These are phyloP conservation scores for Cryptococcus depauperatus DNA, from an alignment of 1,284 basidiomycete genomes.

Conservation along the genomic window DNA sequence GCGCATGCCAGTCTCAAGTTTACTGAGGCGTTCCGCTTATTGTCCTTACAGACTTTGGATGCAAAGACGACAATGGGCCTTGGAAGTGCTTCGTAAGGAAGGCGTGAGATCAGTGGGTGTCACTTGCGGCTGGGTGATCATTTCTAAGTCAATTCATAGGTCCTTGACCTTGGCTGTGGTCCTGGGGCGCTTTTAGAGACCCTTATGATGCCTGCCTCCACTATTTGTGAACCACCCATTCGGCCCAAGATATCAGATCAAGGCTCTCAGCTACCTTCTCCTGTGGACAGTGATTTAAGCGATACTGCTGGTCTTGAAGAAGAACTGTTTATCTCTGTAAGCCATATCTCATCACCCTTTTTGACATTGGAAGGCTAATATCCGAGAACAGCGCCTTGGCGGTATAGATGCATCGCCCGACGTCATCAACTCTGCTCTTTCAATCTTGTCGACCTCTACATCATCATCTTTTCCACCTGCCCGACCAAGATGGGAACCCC, in stretches of 20 bases:
- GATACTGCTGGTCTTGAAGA: slow-evolving; percentile 10
- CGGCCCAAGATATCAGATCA: not conserved
- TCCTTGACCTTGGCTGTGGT: slow-evolving; percentile 45
- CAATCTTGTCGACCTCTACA: slow-evolving; percentile 22
- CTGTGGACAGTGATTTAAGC: slow-evolving; percentile 15
- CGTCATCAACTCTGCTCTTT: slow-evolving; percentile 35
- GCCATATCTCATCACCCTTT: slow-evolving; percentile 8
- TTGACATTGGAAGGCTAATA: not conserved
- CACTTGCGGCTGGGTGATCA: not conserved
- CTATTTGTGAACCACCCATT: slow-evolving; percentile 37
- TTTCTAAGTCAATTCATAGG: slow-evolving; percentile 12
- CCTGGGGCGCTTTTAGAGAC: slow-evolving; percentile 39
- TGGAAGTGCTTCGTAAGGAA: slow-evolving; percentile 38
- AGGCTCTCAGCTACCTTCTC: slow-evolving; percentile 14
- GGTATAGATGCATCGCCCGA: slow-evolving; percentile 39
- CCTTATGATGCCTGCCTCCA: slow-evolving; percentile 35
- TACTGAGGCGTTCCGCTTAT: not conserved
- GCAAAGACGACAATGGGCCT: slow-evolving; percentile 41
- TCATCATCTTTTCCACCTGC: slow-evolving; percentile 11
- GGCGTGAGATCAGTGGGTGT: slow-evolving; percentile 32
- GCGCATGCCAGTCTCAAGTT: not conserved
- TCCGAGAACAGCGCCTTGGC: slow-evolving; percentile 34
- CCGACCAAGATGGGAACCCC: slow-evolving; percentile 59
- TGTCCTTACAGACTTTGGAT: slow-evolving; percentile 35
- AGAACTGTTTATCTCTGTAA: slow-evolving; percentile 39